Conservation (phyloP, 345 rosid species). For the Euphorbia lathyris region DNA sequence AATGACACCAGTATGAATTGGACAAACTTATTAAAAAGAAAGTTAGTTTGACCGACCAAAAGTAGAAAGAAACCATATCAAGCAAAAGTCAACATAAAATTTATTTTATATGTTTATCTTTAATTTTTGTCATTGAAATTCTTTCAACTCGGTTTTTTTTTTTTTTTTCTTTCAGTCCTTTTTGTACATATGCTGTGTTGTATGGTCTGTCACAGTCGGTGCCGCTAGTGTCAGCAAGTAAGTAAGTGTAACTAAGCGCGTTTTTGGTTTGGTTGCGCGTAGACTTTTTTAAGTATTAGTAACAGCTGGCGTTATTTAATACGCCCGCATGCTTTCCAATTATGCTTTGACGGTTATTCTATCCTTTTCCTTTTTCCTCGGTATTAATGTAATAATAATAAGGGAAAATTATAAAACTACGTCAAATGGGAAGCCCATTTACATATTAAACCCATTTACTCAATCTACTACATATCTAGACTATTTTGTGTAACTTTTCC, state of each 20-base stretch:
- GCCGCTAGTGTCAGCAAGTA: background rate
- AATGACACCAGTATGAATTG: too few species aligned
- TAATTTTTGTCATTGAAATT: too few species aligned
- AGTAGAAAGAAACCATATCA: background rate
- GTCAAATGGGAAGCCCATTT: too few species aligned
- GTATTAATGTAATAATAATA: background rate
- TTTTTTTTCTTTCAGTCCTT: background rate
- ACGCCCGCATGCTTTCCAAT: slow-evolving; percentile 39
- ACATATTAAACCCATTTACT: too few species aligned
- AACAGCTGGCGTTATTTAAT: slow-evolving; percentile 36
- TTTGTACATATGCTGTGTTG: background rate
- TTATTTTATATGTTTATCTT: background rate
- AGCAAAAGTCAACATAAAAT: slow-evolving; percentile 8
- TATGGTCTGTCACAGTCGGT: background rate
- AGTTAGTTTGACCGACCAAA: background rate
- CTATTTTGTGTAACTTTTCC: too few species aligned
- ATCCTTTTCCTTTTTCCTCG: slow-evolving; percentile 5
- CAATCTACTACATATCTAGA: too few species aligned
- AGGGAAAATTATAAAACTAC: too few species aligned
- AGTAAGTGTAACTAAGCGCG: background rate
- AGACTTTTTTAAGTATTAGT: background rate
- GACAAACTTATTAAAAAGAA: background rate
- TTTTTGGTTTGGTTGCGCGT: slow-evolving; percentile 1
- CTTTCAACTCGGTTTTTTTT: background rate
- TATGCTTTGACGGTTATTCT: slow-evolving; percentile 22